These are phyloP conservation scores for Capsicum rhomboideum DNA, from an alignment of 257 asterid genomes.

Conservation along the genomic window DNA sequence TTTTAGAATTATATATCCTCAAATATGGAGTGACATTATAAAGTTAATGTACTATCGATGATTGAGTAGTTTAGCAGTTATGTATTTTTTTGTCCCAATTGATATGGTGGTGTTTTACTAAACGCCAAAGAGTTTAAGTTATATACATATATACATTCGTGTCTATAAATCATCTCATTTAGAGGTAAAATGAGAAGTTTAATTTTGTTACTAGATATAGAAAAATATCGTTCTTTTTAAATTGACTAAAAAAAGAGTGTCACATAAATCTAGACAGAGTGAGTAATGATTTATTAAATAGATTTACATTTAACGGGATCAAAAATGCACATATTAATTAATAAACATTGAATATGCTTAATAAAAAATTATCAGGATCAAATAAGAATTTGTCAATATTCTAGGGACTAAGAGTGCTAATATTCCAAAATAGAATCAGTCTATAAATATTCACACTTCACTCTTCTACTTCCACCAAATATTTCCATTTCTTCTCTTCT, in stretches of 20 bases:
- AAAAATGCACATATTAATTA: background rate
- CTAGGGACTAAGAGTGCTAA: background rate
- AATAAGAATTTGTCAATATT: background rate
- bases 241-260: background rate
- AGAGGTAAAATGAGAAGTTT: background rate
- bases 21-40: background rate
- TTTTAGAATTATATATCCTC: too few relatives aligned
- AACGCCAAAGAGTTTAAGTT: too few relatives aligned
- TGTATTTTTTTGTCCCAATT: background rate
- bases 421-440: background rate
- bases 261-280: background rate
- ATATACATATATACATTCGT: too few relatives aligned
- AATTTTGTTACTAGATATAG: background rate
- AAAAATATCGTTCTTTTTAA: background rate
- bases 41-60: background rate
- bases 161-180: background rate
- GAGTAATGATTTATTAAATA: too few relatives aligned
- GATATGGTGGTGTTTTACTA: background rate
- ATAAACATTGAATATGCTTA: background rate
- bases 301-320: too few relatives aligned
- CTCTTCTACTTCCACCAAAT: background rate
- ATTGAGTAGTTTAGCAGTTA: background rate
- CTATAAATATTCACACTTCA: slow-evolving; percentile 14
- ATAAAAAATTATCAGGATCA: background rate
- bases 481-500: background rate